phyloP scores from a whole-genome alignment of 768 basidiomycete species.

The Boletus eberwhitei region DNA sequence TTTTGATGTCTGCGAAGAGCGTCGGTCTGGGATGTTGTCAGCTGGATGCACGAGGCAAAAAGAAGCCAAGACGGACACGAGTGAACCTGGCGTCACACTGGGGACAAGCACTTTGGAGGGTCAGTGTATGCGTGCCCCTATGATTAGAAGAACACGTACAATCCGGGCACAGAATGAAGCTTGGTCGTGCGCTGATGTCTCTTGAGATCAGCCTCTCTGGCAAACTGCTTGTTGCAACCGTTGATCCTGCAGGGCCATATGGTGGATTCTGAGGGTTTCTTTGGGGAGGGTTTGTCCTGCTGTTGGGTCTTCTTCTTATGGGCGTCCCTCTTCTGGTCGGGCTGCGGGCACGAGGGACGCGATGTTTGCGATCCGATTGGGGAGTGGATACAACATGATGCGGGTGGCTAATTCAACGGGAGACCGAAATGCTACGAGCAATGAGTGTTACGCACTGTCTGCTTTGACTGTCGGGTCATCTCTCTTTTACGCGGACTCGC shows the following conservation, averaged over 20 bases:
- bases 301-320: constrained; percentile 37
- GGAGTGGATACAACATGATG: background rate
- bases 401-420: constrained; percentile 24
- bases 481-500: constrained; percentile 13
- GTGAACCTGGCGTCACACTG: constrained; percentile 82
- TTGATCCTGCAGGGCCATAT: constrained; percentile 80
- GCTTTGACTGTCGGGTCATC: constrained; percentile 34
- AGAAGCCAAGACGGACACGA: constrained; percentile 47
- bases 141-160: constrained; percentile 42
- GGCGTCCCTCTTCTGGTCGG: constrained; percentile 42
- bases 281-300: constrained; percentile 47
- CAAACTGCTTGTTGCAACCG: constrained; percentile 80
- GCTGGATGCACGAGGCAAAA: constrained; percentile 9
- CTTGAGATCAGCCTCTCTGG: constrained; percentile 79
- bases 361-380: constrained; percentile 6
- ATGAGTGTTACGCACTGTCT: constrained; percentile 31
- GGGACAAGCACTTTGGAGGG: constrained; percentile 56
- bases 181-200: constrained; percentile 80
- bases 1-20: constrained; percentile 78
- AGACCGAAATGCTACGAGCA: constrained; percentile 7
- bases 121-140: constrained; percentile 16
- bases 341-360: constrained; percentile 15
- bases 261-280: constrained; percentile 48
- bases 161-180: constrained; percentile 68
- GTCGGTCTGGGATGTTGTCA: constrained; percentile 54